These are phyloP conservation scores for Ensete ventricosum DNA, from an alignment of 176 grass and related monocot genomes.

Conservation along the genomic window DNA sequence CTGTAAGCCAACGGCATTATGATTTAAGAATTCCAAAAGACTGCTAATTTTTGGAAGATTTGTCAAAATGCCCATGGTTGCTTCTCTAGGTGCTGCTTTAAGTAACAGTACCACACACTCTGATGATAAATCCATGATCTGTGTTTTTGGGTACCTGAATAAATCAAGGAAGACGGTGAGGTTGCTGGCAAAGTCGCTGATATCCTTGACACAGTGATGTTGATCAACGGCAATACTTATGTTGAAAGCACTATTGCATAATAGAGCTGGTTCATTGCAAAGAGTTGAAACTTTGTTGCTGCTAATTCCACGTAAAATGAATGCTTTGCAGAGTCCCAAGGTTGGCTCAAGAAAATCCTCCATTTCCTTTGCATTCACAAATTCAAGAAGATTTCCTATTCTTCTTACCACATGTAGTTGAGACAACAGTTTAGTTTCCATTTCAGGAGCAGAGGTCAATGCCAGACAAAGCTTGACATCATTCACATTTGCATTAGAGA, in stretches of 20 bases:
- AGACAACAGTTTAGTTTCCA: slow-evolving; percentile 78
- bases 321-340: slow-evolving; percentile 73
- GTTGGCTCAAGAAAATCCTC: slow-evolving; percentile 95
- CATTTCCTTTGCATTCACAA: slow-evolving; percentile 87
- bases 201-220: slow-evolving; percentile 67
- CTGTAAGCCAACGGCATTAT: slow-evolving; percentile 28
- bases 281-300: slow-evolving; percentile 60
- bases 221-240: slow-evolving; percentile 91
- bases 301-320: slow-evolving; percentile 64
- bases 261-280: slow-evolving; percentile 68
- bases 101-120: slow-evolving; percentile 73
- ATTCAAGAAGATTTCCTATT: slow-evolving; percentile 87
- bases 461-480: slow-evolving; percentile 92
- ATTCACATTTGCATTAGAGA: slow-evolving; percentile 96
- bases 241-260: slow-evolving; percentile 69
- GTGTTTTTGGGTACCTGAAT: slow-evolving; percentile 37
- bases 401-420: slow-evolving; percentile 82
- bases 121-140: slow-evolving; percentile 72
- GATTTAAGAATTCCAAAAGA: slow-evolving; percentile 49
- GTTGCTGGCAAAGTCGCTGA: slow-evolving; percentile 77
- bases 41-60: slow-evolving; percentile 60
- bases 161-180: slow-evolving; percentile 78
- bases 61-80: slow-evolving; percentile 65
- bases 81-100: slow-evolving; percentile 66
- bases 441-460: slow-evolving; percentile 72